These are phyloP conservation scores for Spiromyces aspiralis DNA, from an alignment of 371 early-diverging fungal species.

Conservation along the genomic window DNA sequence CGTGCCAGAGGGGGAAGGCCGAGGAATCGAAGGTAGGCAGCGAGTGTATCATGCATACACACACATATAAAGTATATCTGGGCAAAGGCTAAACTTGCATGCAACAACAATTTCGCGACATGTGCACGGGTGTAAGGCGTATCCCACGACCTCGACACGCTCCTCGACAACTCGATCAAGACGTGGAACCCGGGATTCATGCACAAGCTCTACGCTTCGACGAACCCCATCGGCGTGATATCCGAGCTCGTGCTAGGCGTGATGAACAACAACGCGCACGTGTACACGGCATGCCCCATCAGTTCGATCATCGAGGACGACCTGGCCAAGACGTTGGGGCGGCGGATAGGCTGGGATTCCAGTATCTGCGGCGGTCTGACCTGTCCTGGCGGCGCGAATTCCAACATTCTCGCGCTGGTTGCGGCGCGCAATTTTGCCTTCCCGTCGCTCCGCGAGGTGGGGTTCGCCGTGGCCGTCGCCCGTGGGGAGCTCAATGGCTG, in stretches of 20 bases:
- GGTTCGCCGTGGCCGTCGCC: constrained; percentile 2
- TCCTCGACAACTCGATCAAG: background rate
- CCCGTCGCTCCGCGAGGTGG: constrained; percentile 37
- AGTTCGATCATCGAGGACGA: constrained; percentile 56
- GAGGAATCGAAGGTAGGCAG: no score
- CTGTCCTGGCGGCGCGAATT: constrained; percentile 66
- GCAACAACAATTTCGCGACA: background rate
- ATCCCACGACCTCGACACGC: background rate
- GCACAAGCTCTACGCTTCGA: constrained; percentile 73
- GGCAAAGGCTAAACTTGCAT: background rate
- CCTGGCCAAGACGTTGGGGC: constrained; percentile 36
- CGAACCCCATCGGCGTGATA: constrained; percentile 62
- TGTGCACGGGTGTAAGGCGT: background rate
- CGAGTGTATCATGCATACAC: no score
- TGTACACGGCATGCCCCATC: constrained; percentile 61
- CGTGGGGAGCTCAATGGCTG: constrained; percentile 4
- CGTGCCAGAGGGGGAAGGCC: no score
- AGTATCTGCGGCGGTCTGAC: constrained; percentile 46
- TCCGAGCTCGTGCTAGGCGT: constrained; percentile 55
- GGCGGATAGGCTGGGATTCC: constrained; percentile 2
- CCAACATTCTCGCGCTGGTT: constrained; percentile 64
- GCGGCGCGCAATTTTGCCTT: constrained; percentile 55
- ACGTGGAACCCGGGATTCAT: constrained; percentile 60
- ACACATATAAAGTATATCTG: background rate
- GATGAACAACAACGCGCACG: constrained; percentile 68